Evolutionary conservation across 2,329 filamentous ascomycete species (phyloP).

Genomic region (Colletotrichum higginsianum): DNA sequence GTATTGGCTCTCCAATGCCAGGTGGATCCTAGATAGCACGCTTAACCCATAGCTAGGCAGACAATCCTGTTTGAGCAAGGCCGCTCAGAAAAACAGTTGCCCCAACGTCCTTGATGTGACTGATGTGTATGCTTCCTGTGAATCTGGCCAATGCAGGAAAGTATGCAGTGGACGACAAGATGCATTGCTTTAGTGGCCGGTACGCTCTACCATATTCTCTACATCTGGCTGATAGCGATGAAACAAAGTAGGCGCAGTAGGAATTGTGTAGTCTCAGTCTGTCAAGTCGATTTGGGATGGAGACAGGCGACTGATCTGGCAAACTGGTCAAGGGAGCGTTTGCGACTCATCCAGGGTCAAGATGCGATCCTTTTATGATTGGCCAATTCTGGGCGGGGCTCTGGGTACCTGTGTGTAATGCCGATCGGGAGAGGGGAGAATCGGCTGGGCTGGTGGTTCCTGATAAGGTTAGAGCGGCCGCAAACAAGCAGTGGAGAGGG

Average conservation of each 20-base stretch:
- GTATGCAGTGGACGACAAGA: neutral
- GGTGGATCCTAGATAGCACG: slow-evolving; percentile 36
- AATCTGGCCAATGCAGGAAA: neutral
- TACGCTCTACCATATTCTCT: neutral
- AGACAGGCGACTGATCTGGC: neutral
- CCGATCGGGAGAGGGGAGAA: slow-evolving; percentile 39
- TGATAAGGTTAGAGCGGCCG: slow-evolving; percentile 41
- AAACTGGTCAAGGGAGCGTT: neutral
- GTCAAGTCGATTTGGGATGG: neutral
- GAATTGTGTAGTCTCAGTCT: neutral
- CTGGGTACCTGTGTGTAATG: slow-evolving; percentile 31
- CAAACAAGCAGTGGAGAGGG: slow-evolving; percentile 37
- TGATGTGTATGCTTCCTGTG: neutral
- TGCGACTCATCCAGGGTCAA: slow-evolving; percentile 25
- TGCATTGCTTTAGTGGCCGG: neutral
- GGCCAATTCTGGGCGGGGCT: slow-evolving; percentile 38
- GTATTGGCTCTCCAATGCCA: slow-evolving; percentile 29
- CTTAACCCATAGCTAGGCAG: slow-evolving; percentile 33
- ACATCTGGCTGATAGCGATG: too few relatives aligned
- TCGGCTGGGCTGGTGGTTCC: slow-evolving; percentile 33
- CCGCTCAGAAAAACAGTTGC: slow-evolving; percentile 20
- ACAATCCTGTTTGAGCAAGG: slow-evolving; percentile 32
- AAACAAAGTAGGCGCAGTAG: neutral
- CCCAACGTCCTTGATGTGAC: neutral
- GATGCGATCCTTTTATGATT: slow-evolving; percentile 41